Evolutionary conservation across 2,329 filamentous ascomycete genomes (phyloP), one percentile per base, ranked within the genome.

Genomic region (Zasmidium cellare): DNA sequence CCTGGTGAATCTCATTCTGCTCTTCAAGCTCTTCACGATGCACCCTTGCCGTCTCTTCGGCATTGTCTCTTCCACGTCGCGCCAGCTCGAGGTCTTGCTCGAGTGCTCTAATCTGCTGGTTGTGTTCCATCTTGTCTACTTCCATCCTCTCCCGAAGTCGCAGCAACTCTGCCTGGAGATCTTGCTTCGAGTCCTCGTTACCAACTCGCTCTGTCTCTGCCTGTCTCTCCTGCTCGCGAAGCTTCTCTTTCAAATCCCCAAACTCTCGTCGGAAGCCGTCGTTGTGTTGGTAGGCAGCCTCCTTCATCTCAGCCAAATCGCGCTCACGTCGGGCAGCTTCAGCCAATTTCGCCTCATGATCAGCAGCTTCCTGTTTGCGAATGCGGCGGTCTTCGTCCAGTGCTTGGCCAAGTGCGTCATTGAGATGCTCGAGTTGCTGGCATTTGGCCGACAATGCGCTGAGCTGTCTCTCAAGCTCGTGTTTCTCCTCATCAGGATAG

Each of bases 381-480:
- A 55, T 47, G 12, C 62, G 62, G 31, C 59, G 58, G 51, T 71
- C 68, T 28, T 69, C 64, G 20, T 68, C 63, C 2, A 69, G 48
- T 7, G 65, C 66, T 24, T 65, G 58, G 24, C 60, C 65, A 18
- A 67, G 58, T 3, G 62, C 61, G 18, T 53, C 57, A 23, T 69
- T 72, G 51, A 69, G 56, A n/a, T 65, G 57, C 44, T 69, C 63
- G 9, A 69, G 63, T 53, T 69, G 65, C 23, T 65, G 53, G 25
- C 65, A 69, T 31, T 66, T 67, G 5, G 46, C 58, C n/a, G 65
- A 62, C 19, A 71, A 51, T 23, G 64, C 56, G 20, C 64, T 55
- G 25, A 69, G 50, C 52, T 69, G 65, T 9, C 55, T 47, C 28
- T 66, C 63, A 28, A 70, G 24, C 11, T 66, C 64, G 12, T 57